Evolutionary conservation across 306 rosid species (phyloP).

Genomic region (Malus asiatica): DNA sequence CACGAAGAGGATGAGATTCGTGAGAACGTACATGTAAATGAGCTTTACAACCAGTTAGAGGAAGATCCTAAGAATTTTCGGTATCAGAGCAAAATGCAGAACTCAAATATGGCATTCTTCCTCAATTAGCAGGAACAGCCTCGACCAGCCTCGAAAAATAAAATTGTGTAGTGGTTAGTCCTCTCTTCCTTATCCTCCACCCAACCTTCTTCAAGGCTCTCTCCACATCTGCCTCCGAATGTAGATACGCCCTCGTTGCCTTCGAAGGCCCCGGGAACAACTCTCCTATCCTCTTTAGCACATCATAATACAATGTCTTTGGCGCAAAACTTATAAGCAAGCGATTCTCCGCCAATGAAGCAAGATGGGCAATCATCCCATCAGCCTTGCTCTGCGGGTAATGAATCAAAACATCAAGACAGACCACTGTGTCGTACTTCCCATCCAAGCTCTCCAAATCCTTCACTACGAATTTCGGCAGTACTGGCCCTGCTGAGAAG

Average conservation of each 20-base stretch:
- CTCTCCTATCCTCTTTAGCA: constrained; percentile 89
- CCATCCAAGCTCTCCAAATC: constrained; percentile 90
- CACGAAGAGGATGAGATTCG: constrained; percentile 11
- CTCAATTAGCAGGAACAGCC: constrained; percentile 73
- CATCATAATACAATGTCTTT: constrained; percentile 68
- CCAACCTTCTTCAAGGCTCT: constrained; percentile 72
- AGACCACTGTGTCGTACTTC: constrained; percentile 63
- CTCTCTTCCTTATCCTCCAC: constrained; percentile 76
- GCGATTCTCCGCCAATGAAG: constrained; percentile 72
- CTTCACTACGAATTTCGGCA: constrained; percentile 75
- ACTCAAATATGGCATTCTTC: constrained; percentile 25
- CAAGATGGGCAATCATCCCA: constrained; percentile 86
- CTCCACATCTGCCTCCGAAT: constrained; percentile 81
- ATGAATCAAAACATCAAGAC: constrained; percentile 87
- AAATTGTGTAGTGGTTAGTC: constrained; percentile 72
- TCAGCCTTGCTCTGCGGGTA: constrained; percentile 88
- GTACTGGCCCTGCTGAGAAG: constrained; percentile 3
- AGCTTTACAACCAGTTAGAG: constrained; percentile 37
- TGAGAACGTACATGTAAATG: constrained; percentile 14
- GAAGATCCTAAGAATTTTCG: constrained; percentile 22
- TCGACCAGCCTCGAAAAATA: constrained; percentile 83
- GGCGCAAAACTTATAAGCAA: constrained; percentile 90
- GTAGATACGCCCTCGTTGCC: constrained; percentile 95
- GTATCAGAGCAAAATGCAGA: constrained; percentile 27
- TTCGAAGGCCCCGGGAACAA: constrained; percentile 94